Percentiles rank a stretch among this genome's conserved stretches.
Evolutionary conservation across 345 rosid genomes (phyloP).

Genomic region (Trapa incisa): DNA sequence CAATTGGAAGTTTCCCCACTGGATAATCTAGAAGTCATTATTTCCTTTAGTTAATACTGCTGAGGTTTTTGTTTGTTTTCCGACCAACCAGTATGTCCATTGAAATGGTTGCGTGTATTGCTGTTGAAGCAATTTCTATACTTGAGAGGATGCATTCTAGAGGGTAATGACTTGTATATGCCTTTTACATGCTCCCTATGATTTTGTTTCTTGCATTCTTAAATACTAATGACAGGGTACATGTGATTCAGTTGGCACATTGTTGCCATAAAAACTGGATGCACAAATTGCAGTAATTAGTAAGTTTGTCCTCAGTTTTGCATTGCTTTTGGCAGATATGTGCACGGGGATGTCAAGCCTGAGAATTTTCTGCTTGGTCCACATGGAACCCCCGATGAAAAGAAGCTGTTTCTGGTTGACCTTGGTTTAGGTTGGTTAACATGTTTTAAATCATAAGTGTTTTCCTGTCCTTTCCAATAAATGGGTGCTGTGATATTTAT

Average conservation of each 20-base stretch:
- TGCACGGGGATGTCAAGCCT: constrained; percentile 97
- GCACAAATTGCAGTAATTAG: neutral
- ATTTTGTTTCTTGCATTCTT: neutral
- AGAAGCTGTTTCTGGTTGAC: constrained; percentile 85
- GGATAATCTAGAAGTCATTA: neutral
- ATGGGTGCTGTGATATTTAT: constrained; percentile 3
- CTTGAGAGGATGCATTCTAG: constrained; percentile 38
- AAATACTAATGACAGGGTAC: neutral
- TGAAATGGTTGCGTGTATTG: constrained; percentile 48
- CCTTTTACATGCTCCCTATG: neutral
- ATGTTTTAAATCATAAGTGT: neutral
- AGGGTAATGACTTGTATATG: constrained; percentile 19
- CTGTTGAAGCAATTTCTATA: constrained; percentile 39
- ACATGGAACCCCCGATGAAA: constrained; percentile 72
- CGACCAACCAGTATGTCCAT: constrained; percentile 31
- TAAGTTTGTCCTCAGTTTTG: constrained; percentile 6
- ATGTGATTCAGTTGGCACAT: neutral
- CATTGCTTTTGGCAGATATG: constrained; percentile 44
- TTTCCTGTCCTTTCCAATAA: neutral
- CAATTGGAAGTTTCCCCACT: no score
- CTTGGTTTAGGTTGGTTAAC: constrained; percentile 66
- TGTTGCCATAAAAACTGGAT: neutral
- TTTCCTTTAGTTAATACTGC: neutral
- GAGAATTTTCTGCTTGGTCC: constrained; percentile 93
- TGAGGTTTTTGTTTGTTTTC: neutral